phyloP scores from a whole-genome alignment of 228 moss, liverwort and hornwort genomes.

The Sphagnum magellanicum region DNA sequence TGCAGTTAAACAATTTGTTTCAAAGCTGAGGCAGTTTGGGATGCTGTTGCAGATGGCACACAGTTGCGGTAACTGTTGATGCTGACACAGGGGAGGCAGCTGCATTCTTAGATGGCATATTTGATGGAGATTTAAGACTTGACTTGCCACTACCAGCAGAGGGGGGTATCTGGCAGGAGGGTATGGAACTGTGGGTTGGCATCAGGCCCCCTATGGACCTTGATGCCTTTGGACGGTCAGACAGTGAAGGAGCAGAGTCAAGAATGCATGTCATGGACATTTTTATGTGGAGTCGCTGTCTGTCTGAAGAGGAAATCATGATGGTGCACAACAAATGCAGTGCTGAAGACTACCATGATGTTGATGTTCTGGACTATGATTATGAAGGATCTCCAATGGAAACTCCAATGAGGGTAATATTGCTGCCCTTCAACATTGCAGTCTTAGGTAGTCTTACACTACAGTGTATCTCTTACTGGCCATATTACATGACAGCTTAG shows the following conservation, averaged over 20 bases:
- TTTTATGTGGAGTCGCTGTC: slow-evolving; percentile 88
- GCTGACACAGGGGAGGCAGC: slow-evolving; percentile 79
- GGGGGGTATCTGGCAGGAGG: slow-evolving; percentile 80
- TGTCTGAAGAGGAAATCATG: slow-evolving; percentile 89
- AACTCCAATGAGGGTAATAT: slow-evolving; percentile 76
- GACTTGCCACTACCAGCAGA: slow-evolving; percentile 77
- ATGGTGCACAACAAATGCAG: slow-evolving; percentile 76
- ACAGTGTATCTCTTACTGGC: too few species aligned
- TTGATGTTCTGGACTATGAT: slow-evolving; percentile 71
- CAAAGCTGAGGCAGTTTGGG: too few species aligned
- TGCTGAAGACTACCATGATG: slow-evolving; percentile 74
- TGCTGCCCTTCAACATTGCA: background rate
- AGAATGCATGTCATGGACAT: slow-evolving; percentile 99
- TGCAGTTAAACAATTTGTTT: too few species aligned
- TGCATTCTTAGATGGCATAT: slow-evolving; percentile 84
- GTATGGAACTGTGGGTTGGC: slow-evolving; percentile 96
- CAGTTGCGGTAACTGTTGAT: slow-evolving; percentile 87
- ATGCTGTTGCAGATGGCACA: slow-evolving; percentile 72
- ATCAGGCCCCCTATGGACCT: slow-evolving; percentile 98
- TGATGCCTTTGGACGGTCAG: slow-evolving; percentile 97
- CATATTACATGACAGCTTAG: too few species aligned
- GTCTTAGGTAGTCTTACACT: too few species aligned
- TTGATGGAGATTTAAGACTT: slow-evolving; percentile 77
- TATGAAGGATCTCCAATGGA: slow-evolving; percentile 95
- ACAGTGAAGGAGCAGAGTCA: slow-evolving; percentile 98